Conservation (phyloP, 768 basidiomycete genomes). For the Naganishia vishniacii region DNA sequence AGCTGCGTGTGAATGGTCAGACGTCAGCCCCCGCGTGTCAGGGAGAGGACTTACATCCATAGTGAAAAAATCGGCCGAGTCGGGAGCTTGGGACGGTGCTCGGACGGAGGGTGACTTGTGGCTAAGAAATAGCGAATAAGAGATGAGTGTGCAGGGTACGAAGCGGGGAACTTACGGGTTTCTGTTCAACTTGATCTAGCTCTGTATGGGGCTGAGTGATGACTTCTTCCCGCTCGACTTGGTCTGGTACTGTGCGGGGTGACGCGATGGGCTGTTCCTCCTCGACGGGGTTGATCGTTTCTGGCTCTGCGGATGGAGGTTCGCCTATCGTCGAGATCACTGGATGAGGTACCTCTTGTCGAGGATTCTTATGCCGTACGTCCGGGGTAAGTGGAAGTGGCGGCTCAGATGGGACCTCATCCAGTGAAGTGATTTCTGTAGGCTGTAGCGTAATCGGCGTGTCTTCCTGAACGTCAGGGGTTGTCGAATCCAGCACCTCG, state of each 20-base stretch:
- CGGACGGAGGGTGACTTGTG: slow-evolving; percentile 50
- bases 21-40: not conserved
- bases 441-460: too few species aligned
- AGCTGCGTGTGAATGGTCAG: slow-evolving; percentile 55
- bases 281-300: too few species aligned
- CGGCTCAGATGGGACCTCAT: too few species aligned
- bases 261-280: not conserved
- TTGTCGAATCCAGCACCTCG: too few species aligned
- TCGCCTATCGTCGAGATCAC: too few species aligned
- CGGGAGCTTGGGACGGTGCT: slow-evolving; percentile 87
- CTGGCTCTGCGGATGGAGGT: too few species aligned
- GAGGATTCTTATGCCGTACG: too few species aligned
- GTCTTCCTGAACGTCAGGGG: too few species aligned
- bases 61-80: slow-evolving; percentile 84
- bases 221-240: not conserved
- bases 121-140: not conserved
- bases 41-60: slow-evolving; percentile 62
- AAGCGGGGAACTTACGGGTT: not conserved
- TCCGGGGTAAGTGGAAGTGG: too few species aligned
- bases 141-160: not conserved
- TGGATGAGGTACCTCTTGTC: too few species aligned
- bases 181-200: slow-evolving; percentile 9
- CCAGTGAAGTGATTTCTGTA: too few species aligned
- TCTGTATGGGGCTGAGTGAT: not conserved
- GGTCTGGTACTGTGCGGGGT: not conserved